phyloP scores from a whole-genome alignment of 768 basidiomycete species.

The Kwoniella newhampshirensis region DNA sequence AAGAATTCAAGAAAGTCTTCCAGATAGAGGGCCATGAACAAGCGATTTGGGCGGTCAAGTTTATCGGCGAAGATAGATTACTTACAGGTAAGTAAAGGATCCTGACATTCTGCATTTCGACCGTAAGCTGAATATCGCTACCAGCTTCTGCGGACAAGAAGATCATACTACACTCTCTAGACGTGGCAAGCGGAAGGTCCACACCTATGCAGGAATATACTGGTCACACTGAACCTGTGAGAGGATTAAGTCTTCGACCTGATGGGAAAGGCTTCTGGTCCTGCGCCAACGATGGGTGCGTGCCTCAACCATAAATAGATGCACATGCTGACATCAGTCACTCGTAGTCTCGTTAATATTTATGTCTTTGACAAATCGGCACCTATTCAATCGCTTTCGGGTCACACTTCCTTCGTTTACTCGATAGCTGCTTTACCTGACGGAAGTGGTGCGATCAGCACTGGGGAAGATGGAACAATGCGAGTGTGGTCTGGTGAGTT shows the following conservation, averaged over 20 bases:
- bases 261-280: constrained; percentile 82
- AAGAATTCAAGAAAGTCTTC: constrained; percentile 67
- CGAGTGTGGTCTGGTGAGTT: constrained; percentile 81
- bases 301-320: neutral
- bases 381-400: constrained; percentile 69
- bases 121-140: constrained; percentile 8
- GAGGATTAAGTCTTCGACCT: constrained; percentile 74
- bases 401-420: constrained; percentile 97
- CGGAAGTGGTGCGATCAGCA: constrained; percentile 75
- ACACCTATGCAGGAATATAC: constrained; percentile 71
- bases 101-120: neutral
- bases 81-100: constrained; percentile 66
- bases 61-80: constrained; percentile 70
- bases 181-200: constrained; percentile 50
- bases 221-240: constrained; percentile 89
- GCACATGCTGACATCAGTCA: neutral
- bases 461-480: constrained; percentile 89
- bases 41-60: constrained; percentile 90
- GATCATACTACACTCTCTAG: constrained; percentile 81
- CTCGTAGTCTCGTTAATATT: constrained; percentile 76
- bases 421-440: constrained; percentile 73
- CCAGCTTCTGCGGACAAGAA: constrained; percentile 91
- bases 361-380: constrained; percentile 77
- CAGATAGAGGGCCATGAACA: constrained; percentile 82
- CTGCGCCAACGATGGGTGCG: constrained; percentile 88